Evolutionary conservation across 1,284 basidiomycete genomes (phyloP).

Genomic region (Macrocybe sp.): DNA sequence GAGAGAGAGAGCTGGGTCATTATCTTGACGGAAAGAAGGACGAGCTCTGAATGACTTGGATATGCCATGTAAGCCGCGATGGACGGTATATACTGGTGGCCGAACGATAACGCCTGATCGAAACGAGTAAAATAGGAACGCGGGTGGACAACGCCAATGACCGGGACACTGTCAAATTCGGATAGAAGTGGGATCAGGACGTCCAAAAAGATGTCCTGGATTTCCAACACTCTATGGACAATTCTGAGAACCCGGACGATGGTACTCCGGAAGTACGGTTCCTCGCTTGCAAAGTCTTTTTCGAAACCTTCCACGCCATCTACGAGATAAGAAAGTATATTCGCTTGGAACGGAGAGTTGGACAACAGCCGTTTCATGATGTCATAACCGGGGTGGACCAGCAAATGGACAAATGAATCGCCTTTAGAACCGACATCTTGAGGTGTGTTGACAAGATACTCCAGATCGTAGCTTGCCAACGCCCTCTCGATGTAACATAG

Average conservation of each 20-base stretch:
- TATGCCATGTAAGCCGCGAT: conserved; percentile 82
- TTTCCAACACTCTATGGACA: conserved; percentile 74
- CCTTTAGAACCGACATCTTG: conserved; percentile 46
- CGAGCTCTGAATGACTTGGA: conserved; percentile 67
- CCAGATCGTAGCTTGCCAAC: conserved; percentile 78
- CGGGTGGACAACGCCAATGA: conserved; percentile 50
- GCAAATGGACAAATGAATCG: conserved; percentile 49
- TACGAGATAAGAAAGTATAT: conserved; percentile 72
- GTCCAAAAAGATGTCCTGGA: conserved; percentile 89
- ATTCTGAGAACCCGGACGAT: conserved; percentile 83
- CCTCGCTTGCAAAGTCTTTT: conserved; percentile 60
- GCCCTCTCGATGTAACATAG: conserved; percentile 84
- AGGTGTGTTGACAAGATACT: conserved; percentile 47
- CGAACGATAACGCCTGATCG: conserved; percentile 81
- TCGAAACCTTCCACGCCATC: conserved; percentile 78
- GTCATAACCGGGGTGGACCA: conserved; percentile 86
- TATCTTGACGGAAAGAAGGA: conserved; percentile 79
- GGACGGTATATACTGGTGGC: conserved; percentile 72
- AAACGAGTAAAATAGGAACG: conserved; percentile 71
- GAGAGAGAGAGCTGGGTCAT: conserved; percentile 64
- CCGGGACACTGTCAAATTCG: conserved; percentile 53
- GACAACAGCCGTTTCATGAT: conserved; percentile 80
- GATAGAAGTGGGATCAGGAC: conserved; percentile 78
- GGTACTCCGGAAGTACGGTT: conserved; percentile 68
- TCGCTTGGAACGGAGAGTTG: conserved; percentile 64